A percentile compares a stretch with the other conserved stretches of the same genome.
Evolutionary conservation across 257 asterid species (phyloP).

Genomic region (Scutellaria galericulata): DNA sequence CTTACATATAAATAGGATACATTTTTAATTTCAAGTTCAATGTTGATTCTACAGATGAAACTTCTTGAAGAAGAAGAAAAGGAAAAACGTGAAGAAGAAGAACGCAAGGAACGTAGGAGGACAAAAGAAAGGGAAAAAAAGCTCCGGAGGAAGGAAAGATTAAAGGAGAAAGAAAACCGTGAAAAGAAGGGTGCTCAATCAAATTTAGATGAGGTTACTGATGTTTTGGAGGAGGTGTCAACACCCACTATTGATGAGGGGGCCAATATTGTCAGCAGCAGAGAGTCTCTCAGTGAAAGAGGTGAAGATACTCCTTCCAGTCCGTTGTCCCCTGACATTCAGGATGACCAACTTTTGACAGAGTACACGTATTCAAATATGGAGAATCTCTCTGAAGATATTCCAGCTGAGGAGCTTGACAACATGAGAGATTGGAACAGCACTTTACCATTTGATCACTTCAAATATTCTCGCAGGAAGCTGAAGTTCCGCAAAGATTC

Average conservation of each 20-base stretch:
- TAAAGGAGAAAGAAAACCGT: conserved; percentile 76
- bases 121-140: conserved; percentile 92
- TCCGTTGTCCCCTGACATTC: conserved; percentile 59
- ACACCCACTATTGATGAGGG: conserved; percentile 51
- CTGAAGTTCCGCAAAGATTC: conserved; percentile 64
- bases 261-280: conserved; percentile 42
- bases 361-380: conserved; percentile 50
- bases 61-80: conserved; percentile 99
- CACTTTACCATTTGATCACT: conserved; percentile 48
- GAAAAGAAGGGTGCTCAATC: conserved; percentile 62
- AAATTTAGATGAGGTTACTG: conserved; percentile 45
- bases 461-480: conserved; percentile 67
- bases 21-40: conserved; percentile 37
- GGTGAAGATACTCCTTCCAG: conserved; percentile 60
- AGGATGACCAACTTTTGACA: conserved; percentile 55
- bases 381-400: conserved; percentile 57
- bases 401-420: conserved; percentile 52
- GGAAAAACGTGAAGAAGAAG: conserved; percentile 97
- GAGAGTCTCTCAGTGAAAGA: conserved; percentile 54
- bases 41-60: conserved; percentile 62
- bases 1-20: conserved; percentile 22
- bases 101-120: conserved; percentile 70
- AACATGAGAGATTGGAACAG: conserved; percentile 51
- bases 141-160: conserved; percentile 90
- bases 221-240: conserved; percentile 50